Evolutionary conservation across 805 yeast genomes (phyloP).

Genomic region (Spencermartinsiella europaea): DNA sequence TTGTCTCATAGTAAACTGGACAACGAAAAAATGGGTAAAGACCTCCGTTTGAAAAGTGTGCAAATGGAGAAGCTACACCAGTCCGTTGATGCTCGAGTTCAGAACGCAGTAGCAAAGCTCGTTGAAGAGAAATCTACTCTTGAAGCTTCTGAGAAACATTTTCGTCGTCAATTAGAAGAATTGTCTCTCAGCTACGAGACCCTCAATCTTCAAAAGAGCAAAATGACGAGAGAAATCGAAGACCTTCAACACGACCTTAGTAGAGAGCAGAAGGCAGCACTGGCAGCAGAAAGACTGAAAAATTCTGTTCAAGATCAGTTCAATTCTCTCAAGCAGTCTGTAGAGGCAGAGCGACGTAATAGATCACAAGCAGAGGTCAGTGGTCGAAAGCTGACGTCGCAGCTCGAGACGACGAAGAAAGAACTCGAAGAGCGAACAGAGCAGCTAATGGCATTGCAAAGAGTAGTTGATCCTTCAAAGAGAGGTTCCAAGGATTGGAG

Average conservation of each 20-base stretch:
- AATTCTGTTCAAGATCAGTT: slow-evolving; percentile 20
- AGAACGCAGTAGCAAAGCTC: slow-evolving; percentile 34
- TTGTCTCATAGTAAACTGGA: slow-evolving; percentile 13
- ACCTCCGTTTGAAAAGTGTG: slow-evolving; percentile 15
- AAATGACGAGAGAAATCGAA: slow-evolving; percentile 27
- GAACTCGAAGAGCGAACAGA: slow-evolving; percentile 19
- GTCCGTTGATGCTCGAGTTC: slow-evolving; percentile 16
- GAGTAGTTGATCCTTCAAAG: slow-evolving; percentile 18
- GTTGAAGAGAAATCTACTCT: slow-evolving; percentile 42
- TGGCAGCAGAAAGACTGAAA: slow-evolving; percentile 18
- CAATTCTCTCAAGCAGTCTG: slow-evolving; percentile 14
- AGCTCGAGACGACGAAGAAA: slow-evolving; percentile 17
- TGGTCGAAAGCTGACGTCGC: slow-evolving; percentile 20
- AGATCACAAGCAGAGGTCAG: slow-evolving; percentile 24
- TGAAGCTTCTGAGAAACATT: slow-evolving; percentile 33
- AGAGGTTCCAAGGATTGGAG: slow-evolving; percentile 31
- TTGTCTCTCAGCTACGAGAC: slow-evolving; percentile 15
- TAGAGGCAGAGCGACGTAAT: slow-evolving; percentile 20
- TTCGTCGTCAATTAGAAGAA: slow-evolving; percentile 21
- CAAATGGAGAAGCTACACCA: slow-evolving; percentile 22
- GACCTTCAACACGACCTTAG: slow-evolving; percentile 26
- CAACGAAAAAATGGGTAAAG: slow-evolving; percentile 17
- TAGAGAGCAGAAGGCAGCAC: slow-evolving; percentile 21
- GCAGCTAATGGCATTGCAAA: slow-evolving; percentile 20
- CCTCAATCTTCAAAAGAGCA: slow-evolving; percentile 16